Base-by-base conservation (phyloP, 768 basidiomycete species). In the Boletus bicolor region DNA sequence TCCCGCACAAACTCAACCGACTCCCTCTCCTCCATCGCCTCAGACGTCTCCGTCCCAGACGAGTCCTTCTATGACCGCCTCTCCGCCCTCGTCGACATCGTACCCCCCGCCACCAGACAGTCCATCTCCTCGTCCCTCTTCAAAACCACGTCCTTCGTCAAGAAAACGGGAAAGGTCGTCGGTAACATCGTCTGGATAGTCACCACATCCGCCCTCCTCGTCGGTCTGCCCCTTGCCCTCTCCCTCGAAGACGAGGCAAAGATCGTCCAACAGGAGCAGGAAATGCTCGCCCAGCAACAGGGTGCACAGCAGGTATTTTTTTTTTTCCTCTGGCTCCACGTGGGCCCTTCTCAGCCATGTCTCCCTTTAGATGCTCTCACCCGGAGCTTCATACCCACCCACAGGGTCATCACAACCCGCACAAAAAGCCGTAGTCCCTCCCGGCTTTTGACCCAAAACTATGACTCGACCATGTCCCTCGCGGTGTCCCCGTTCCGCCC, bases 211-310 rank as follows among this genome's bases (percentile, higher is more conserved):
- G 94, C 95, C 1, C 78, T 99, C 52, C 83, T 99, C 61, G 88
- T 99, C 48, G 97, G 92, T 14, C 79, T 99, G 38, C 97, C 97
- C 35, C 79, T 98, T 58, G 93, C 95, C 5, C 80, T 98, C 63
- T 88, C 86, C 57, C 79, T 98, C 64, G 97, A 99, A 75, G 96
- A 97, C 74, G 97, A 99, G 77, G 89, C 91, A 51, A 93, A 94
- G 75, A 82, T 96, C 54, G 87, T 93, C 11, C 86, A 87, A 45
- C 94, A 98, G 75, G 97, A 98, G 74, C 87, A 90, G 75, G 94
- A 98, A 74, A 83, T 92, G 82, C 76, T 91, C 59, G 91, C 91
- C 50, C 94, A 96, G 71, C 92, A 94, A 70, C 89, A 92, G 72
- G 94, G 94, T 43, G 88, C 87, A 12, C 91, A 93, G 72, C 89